phyloP scores from a whole-genome alignment of 2,329 filamentous ascomycete species.

The Diaporthe sp. region DNA sequence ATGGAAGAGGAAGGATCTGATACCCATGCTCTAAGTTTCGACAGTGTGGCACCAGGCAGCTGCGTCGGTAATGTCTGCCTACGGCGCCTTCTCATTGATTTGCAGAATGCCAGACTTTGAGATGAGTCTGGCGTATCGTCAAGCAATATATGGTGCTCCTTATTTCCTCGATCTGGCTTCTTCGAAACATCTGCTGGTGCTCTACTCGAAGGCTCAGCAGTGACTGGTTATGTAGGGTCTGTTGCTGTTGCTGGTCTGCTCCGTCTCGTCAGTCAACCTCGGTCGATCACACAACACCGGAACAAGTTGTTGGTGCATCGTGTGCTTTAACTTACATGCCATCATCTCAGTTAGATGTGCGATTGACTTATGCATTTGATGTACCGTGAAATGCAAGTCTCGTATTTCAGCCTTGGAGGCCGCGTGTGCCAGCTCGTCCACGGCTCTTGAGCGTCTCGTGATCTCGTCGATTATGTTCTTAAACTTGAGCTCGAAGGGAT shows the following conservation, averaged over 20 bases:
- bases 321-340: not conserved
- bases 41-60: not conserved
- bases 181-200: not conserved
- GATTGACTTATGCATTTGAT: conserved; percentile 2
- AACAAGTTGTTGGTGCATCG: too few species aligned
- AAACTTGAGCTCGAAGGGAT: conserved; percentile 44
- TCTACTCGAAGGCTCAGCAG: not conserved
- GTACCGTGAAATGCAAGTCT: conserved; percentile 38
- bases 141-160: not conserved
- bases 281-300: too few species aligned
- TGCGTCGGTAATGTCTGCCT: conserved; percentile 2
- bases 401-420: conserved; percentile 43
- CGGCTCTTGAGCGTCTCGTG: conserved; percentile 23
- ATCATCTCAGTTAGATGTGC: not conserved
- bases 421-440: conserved; percentile 41
- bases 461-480: conserved; percentile 44
- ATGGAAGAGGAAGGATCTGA: not conserved
- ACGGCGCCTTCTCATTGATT: conserved; percentile 3
- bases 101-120: not conserved
- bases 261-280: not conserved
- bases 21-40: not conserved
- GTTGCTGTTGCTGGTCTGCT: not conserved
- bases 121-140: not conserved
- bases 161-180: not conserved
- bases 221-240: not conserved